These are phyloP conservation scores for Eucalyptus cloeziana DNA, from an alignment of 345 rosid species.

Conservation along the genomic window DNA sequence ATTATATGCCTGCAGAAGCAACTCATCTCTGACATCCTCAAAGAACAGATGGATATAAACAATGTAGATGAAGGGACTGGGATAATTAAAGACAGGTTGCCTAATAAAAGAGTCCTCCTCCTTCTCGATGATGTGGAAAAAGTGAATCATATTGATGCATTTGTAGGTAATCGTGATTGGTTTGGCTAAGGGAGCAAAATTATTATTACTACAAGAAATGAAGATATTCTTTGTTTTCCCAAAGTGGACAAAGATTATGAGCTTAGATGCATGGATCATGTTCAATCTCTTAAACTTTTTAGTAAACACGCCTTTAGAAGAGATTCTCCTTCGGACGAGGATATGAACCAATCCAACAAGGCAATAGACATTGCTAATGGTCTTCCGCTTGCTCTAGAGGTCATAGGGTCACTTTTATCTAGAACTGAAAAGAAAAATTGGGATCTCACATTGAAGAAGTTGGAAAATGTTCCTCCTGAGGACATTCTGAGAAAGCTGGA, in stretches of 20 bases:
- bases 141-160: accelerated
- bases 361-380: accelerated
- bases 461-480: accelerated
- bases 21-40: too few relatives aligned
- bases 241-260: accelerated
- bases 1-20: accelerated
- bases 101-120: too few relatives aligned
- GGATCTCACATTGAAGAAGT: accelerated
- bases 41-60: too few relatives aligned
- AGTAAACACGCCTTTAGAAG: not conserved
- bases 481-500: accelerated
- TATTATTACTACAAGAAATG: not conserved
- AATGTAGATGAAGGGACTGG: too few relatives aligned
- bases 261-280: accelerated
- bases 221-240: accelerated
- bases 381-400: not conserved
- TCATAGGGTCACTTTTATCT: not conserved
- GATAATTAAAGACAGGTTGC: too few relatives aligned
- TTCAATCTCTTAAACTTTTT: not conserved
- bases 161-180: accelerated
- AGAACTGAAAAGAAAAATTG: accelerated
- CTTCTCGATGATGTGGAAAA: too few relatives aligned
- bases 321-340: accelerated
- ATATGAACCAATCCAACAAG: accelerated
- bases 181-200: not conserved